Base-by-base conservation (phyloP, 176 grass and related monocot genomes). In the Paspalum notatum region DNA sequence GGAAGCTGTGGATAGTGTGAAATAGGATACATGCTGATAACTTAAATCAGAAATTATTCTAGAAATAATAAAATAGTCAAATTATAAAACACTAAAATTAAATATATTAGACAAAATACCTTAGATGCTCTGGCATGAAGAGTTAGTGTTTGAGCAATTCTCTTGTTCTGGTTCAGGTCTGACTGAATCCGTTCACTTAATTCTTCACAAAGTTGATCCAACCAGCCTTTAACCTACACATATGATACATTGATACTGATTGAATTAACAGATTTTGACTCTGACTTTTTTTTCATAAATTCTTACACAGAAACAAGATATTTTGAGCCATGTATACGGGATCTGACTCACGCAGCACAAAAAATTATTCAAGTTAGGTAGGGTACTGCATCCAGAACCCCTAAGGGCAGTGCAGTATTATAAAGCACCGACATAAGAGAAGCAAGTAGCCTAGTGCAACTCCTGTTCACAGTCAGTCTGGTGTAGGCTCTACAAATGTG, bases 201-300 rank as follows among this genome's bases (percentile, higher is more conserved):
- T 89, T 98, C 92, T 75, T 94, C 95, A 92, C 90, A 98, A 42
- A 98, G 85, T 72, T 92, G 88, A 86, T 91, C 89, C 78, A 98
- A 47, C 95, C 95, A 98, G 13, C 45, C 78, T 68, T 87, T 88
- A 78, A 94, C 95, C 95, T 98, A 90, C 40, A 84, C n/a, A n/a
- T n/a, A n/a, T n/a, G n/a, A n/a, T n/a, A 68, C 17, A 10, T 42
- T 83, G 1, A 68, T 20, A 62, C 3, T 55, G 70, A 16, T 38
- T 68, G 46, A 25, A 79, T 55, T 54, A 55, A 85, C 51, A 42
- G 5, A 62, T 62, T 9, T 63, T 25, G 12, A 87, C 17, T 41
- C 24, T 76, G 49, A 57, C 18, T 37, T 32, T 8, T 0, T 9
- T 69, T 66, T 8, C 43, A 15, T 60, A 66, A 55, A 82, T 72